phyloP scores from a whole-genome alignment of 169 alveolate genomes.

The Eimeria necatrix region DNA sequence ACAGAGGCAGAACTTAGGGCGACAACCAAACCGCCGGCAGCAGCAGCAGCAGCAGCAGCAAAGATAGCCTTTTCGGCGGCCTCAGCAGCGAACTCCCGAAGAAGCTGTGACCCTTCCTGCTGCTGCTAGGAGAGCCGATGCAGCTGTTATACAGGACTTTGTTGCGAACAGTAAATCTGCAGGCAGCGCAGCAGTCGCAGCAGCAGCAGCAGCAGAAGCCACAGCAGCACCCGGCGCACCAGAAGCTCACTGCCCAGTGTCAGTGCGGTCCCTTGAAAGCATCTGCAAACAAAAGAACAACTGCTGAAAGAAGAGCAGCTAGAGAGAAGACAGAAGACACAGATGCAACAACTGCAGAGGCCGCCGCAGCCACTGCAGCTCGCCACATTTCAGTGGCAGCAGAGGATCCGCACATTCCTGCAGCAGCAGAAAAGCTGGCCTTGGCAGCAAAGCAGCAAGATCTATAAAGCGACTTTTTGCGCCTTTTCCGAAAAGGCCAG shows the following conservation, averaged over 20 bases:
- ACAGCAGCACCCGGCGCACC: background rate
- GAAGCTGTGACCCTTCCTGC: constrained; percentile 30
- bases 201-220: background rate
- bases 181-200: background rate
- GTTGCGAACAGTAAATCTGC: constrained; percentile 11
- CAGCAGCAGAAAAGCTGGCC: too few relatives aligned
- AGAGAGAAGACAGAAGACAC: background rate
- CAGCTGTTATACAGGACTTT: constrained; percentile 14
- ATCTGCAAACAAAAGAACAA: background rate
- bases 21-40: background rate
- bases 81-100: background rate
- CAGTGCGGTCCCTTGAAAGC: background rate
- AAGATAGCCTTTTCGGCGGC: background rate
- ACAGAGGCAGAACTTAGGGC: background rate
- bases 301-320: background rate
- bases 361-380: background rate
- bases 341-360: background rate
- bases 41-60: constrained; percentile 10
- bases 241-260: background rate
- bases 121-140: constrained; percentile 2
- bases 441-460: too few relatives aligned
- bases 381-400: background rate
- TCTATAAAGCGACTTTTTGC: too few relatives aligned
- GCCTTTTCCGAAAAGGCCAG: too few relatives aligned
- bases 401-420: too few relatives aligned